Base-by-base conservation (phyloP, 768 basidiomycete species). In the Phanerodontia chrysosporium region DNA sequence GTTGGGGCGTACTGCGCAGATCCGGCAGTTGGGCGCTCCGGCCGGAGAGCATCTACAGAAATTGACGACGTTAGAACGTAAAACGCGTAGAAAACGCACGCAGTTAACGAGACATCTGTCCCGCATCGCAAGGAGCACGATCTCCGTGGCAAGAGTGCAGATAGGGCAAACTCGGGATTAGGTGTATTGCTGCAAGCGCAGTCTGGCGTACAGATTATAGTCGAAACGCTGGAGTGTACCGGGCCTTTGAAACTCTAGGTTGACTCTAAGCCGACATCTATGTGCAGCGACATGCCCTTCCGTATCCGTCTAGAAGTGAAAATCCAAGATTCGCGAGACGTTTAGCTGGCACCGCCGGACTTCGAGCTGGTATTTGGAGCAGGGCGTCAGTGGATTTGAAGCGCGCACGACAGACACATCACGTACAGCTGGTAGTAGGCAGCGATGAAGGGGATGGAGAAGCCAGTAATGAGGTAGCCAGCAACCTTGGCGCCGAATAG, bases 391-490 rank as follows among this genome's bases (percentile, higher is more conserved):
- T 42, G 10, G 18, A 18, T 18, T 18, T 42, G 39, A 18, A 18
- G 39, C 39, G 51, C 30, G 54, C 22, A 22, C 52, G 21, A 18
- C 39, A 10, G 39, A 42, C 18, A 42, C 10, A 18, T 8, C 39
- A 76, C 89, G 63, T 64, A 91, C 89, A 91, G 62, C 71, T 90
- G 88, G 67, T 78, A 83, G 39, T 67, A 70, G 4, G 82, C 75
- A 5, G 87, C 88, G 55, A 79, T 62, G 71, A 91, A 84, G 27
- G 89, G 89, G 61, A 90, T 81, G 58, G 79, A 70, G 70, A 89
- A 88, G 13, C 88, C 89, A 13, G 74, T 59, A 14, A 69, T 49
- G 57, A 91, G 76, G 71, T 76, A 83, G 6, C 69, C 55, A 25
- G 68, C 61, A 53, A 85, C 61, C 72, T 85, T 87, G 51, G 73